Conservation (phyloP, 1,284 basidiomycete genomes). For the Apiotrichum montevideense region DNA sequence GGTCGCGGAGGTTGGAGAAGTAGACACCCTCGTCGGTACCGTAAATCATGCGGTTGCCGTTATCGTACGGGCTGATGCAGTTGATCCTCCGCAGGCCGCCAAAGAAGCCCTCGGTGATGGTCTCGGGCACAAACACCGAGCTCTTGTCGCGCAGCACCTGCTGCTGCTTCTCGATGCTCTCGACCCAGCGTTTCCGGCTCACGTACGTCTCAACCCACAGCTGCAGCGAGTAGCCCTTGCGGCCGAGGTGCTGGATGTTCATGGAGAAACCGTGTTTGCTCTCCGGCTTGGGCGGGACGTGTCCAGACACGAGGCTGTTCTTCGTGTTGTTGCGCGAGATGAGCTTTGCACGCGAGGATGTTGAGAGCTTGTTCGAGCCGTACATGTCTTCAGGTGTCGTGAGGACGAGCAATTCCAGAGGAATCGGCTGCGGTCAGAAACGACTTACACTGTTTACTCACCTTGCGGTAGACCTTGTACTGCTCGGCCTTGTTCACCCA, state of each 20-base stretch:
- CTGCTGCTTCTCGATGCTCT: conserved; percentile 86
- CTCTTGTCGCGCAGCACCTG: conserved; percentile 75
- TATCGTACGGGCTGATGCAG: conserved; percentile 88
- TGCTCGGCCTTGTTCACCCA: conserved; percentile 79
- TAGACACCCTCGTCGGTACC: conserved; percentile 97
- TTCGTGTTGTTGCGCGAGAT: conserved; percentile 15
- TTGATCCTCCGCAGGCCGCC: conserved; percentile 75
- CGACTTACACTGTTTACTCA: conserved; percentile 48
- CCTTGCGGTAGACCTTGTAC: conserved; percentile 86
- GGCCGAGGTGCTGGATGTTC: conserved; percentile 87
- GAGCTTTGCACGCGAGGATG: conserved; percentile 46
- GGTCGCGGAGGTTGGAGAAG: conserved; percentile 72
- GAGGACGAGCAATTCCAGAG: conserved; percentile 84
- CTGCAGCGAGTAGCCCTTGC: conserved; percentile 86
- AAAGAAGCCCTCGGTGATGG: conserved; percentile 84
- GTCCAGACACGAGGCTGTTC: conserved; percentile 8
- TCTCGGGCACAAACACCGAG: conserved; percentile 77
- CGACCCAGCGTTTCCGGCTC: conserved; percentile 89
- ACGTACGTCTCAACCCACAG: conserved; percentile 86
- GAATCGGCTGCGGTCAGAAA: conserved; percentile 66
- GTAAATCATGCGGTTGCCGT: conserved; percentile 83
- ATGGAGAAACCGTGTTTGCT: conserved; percentile 85
- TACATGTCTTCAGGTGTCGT: conserved; percentile 68
- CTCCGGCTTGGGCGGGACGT: conserved; percentile 54
- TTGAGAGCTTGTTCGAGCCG: conserved; percentile 41